Percentiles rank a stretch among this genome's conserved stretches.
Evolutionary conservation across 1,139 yeast genomes (phyloP).

Genomic region (Taphrina pruni): DNA sequence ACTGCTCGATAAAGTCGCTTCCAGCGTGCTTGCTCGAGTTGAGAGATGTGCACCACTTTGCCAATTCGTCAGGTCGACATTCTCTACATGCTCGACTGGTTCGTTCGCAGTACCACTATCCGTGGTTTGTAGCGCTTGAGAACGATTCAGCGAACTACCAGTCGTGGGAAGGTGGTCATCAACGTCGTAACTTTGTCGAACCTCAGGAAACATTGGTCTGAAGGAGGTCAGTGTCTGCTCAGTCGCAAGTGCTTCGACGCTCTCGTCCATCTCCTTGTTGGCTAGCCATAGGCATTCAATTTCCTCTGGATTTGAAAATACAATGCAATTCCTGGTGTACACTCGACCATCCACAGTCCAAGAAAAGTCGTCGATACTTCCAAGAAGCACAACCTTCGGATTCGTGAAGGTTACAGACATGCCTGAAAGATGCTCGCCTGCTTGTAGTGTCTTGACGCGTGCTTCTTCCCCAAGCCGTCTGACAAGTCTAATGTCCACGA

Average conservation of each 20-base stretch:
- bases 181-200: neutral
- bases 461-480: neutral
- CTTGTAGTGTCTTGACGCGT: neutral
- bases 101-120: neutral
- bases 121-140: neutral
- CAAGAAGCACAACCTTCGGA: neutral
- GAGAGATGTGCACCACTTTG: neutral
- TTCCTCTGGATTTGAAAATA: neutral
- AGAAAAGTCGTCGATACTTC: slow-evolving; percentile 7
- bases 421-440: neutral
- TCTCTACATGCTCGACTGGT: neutral
- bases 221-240: neutral
- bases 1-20: neutral
- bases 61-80: neutral
- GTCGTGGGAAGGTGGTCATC: slow-evolving; percentile 1
- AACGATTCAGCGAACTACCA: neutral
- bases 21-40: neutral
- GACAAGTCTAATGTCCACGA: slow-evolving; percentile 4
- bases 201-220: neutral
- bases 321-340: neutral
- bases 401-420: neutral
- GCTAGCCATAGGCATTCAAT: slow-evolving; percentile 2
- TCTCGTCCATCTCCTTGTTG: neutral
- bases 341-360: neutral
- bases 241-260: neutral